Percentiles rank a stretch among this genome's conserved stretches.
Conservation (phyloP, 306 rosid species). For the Phaseolus lunatus region DNA sequence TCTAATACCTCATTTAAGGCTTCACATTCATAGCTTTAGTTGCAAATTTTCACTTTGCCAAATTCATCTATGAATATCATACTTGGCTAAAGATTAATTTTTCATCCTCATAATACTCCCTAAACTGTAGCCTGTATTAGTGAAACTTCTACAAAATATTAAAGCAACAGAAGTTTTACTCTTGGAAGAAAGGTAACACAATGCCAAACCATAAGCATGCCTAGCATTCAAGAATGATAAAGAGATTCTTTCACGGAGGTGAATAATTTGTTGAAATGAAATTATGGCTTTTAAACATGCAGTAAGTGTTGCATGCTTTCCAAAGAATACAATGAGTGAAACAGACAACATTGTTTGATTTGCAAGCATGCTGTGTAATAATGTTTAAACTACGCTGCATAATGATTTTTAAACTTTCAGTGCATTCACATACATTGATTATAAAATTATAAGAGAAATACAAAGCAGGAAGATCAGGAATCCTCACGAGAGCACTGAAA, state of each 20-base stretch:
- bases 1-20: constrained; percentile 17
- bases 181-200: neutral
- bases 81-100: constrained; percentile 17
- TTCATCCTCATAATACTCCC: neutral
- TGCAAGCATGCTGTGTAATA: neutral
- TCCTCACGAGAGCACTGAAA: neutral
- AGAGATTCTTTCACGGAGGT: constrained; percentile 12
- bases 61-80: neutral
- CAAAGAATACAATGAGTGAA: neutral
- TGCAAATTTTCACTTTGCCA: constrained; percentile 4
- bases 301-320: neutral
- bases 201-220: neutral
- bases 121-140: neutral
- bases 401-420: neutral
- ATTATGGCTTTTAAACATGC: neutral
- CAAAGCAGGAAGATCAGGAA: neutral
- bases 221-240: neutral
- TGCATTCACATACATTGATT: neutral
- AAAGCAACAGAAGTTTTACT: neutral
- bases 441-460: neutral
- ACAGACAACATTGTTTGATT: constrained; percentile 1
- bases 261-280: constrained; percentile 22
- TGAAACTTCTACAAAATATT: neutral
- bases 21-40: constrained; percentile 21
- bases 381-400: neutral